These are phyloP conservation scores for Ogataea populi-albae DNA, from an alignment of 805 yeast genomes.

Conservation along the genomic window DNA sequence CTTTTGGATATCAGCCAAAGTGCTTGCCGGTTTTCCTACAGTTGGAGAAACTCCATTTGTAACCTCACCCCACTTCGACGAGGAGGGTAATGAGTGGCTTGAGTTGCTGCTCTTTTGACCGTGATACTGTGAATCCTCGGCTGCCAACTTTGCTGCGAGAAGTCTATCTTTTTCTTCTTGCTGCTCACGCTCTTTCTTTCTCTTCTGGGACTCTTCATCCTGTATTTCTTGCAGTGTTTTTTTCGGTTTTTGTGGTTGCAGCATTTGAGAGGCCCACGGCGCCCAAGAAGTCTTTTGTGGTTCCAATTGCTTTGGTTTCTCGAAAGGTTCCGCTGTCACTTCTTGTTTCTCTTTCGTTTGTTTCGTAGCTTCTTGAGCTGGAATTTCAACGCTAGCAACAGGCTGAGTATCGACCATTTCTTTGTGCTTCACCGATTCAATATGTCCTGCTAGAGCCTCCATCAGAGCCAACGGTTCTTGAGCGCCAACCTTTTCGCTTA, in stretches of 20 bases:
- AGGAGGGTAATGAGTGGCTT: slow-evolving; percentile 38
- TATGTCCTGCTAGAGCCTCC: too few relatives aligned
- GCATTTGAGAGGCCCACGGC: slow-evolving; percentile 20
- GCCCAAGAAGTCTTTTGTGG: slow-evolving; percentile 39
- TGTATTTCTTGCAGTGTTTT: slow-evolving; percentile 63
- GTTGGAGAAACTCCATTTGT: slow-evolving; percentile 24
- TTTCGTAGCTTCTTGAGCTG: neutral
- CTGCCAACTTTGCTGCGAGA: slow-evolving; percentile 21
- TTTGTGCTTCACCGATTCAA: too few relatives aligned
- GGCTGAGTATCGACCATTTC: too few relatives aligned
- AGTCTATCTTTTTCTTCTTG: slow-evolving; percentile 24
- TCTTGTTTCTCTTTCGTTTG: neutral
- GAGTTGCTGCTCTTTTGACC: too few relatives aligned
- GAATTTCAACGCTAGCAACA: neutral
- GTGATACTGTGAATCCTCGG: slow-evolving; percentile 13
- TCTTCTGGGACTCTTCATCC: slow-evolving; percentile 44
- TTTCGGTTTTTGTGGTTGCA: slow-evolving; percentile 33
- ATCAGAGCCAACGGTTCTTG: too few relatives aligned
- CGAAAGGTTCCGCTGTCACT: slow-evolving; percentile 5
- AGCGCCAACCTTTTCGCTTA: too few relatives aligned
- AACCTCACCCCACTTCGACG: slow-evolving; percentile 43
- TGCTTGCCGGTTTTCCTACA: slow-evolving; percentile 30
- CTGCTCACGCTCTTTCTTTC: slow-evolving; percentile 13
- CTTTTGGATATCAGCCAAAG: slow-evolving; percentile 59
- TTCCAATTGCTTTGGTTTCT: slow-evolving; percentile 9